Evolutionary conservation across 306 rosid species (phyloP), one percentile per base, ranked within the genome.

Genomic region (Prunus campanulata): DNA sequence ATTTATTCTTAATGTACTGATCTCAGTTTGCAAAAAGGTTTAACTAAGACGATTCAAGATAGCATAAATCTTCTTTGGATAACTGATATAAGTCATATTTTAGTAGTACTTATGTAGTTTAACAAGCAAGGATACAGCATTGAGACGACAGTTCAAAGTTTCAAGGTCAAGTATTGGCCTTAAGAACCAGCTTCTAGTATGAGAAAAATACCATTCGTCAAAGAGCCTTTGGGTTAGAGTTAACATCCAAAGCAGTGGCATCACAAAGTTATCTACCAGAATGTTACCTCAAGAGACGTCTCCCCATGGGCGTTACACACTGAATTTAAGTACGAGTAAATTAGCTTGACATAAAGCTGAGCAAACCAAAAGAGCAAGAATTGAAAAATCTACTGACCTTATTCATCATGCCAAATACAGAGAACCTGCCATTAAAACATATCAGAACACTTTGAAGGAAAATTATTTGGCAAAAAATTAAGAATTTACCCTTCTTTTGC

Each of bases 341-440:
- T 82, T 75, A 85, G 77, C 68, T 68, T 52, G 65, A 66, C 12
- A 68, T 69, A 74, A 82, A 70, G 72, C 56, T 77, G 74, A n/a
- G 76, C 39, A 32, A 29, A 18, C 13, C 19, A 11, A n/a, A 12
- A 30, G 59, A 51, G 27, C 5, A 74, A 25, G 70, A 79, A 57
- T 63, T 72, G 39, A 81, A 86, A 69, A 55, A 20, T 46, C 67
- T 52, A 66, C 92, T 68, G 74, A 95, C 98, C 98, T 95, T 92
- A 84, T 95, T 95, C 88, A 95, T 87, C 97, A 95, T 90, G 74
- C 98, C 98, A 81, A 92, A 95, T 20, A 92, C 93, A 68, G 98
- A 92, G 87, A 95, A 95, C 91, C 97, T 95, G 92, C 79, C 71
- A 68, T 71, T 59, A 70, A 71, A 77, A 77, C 80, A 79, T 35